Conservation (phyloP, 2,329 filamentous ascomycete species). For the Ophiostoma sp. region DNA sequence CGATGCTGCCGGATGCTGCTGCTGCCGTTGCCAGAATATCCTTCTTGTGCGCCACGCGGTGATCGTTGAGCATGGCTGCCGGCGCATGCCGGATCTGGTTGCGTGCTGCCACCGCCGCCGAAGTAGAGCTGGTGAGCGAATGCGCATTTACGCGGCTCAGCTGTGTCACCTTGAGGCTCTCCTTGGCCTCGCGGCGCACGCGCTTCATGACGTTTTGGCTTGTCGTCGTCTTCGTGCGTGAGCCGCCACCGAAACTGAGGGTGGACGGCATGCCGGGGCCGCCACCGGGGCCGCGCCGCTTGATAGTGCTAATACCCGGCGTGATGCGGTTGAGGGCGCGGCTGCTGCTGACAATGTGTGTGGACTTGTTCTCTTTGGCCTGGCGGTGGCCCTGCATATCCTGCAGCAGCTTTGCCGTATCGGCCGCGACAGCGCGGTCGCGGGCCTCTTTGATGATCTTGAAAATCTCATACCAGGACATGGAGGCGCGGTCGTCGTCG, state of each 20-base stretch:
- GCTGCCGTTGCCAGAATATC: constrained; percentile 17
- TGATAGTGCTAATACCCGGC: constrained; percentile 22
- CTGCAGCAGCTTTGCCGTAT: constrained; percentile 53
- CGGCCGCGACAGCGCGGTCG: constrained; percentile 50
- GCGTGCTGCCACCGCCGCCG: constrained; percentile 24
- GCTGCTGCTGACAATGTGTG: constrained; percentile 48
- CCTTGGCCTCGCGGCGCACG: constrained; percentile 51
- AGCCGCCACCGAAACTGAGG: constrained; percentile 43
- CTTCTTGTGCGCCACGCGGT: constrained; percentile 37
- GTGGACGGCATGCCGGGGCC: constrained; percentile 31
- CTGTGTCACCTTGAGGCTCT: constrained; percentile 46
- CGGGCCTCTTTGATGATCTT: constrained; percentile 51
- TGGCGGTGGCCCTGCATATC: constrained; percentile 54
- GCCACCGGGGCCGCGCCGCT: constrained; percentile 22
- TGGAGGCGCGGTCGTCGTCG: constrained; percentile 44
- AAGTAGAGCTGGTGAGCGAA: constrained; percentile 29
- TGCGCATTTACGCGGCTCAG: constrained; percentile 40
- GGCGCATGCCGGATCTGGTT: constrained; percentile 48
- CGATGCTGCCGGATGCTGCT: constrained; percentile 23
- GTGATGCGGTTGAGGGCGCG: constrained; percentile 35
- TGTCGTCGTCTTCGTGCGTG: constrained; percentile 47
- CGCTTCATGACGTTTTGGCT: constrained; percentile 52
- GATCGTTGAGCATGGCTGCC: constrained; percentile 49
- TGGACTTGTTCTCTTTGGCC: constrained; percentile 52
- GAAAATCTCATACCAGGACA: constrained; percentile 75